phyloP scores from a whole-genome alignment of 176 grass and related monocot species.

The Saccharum spontaneum region DNA sequence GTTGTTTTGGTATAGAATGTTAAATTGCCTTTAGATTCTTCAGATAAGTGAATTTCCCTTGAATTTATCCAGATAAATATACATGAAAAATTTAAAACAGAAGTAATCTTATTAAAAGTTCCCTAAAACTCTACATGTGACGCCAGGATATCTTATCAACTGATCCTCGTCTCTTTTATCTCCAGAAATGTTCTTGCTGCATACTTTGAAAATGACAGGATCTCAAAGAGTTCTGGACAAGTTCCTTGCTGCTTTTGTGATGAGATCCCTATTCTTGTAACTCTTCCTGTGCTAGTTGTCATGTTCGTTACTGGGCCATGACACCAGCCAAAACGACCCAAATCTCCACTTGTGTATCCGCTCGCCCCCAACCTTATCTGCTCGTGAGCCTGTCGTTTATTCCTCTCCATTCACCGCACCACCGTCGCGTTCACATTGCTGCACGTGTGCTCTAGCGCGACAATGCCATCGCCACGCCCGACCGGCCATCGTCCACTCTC shows the following conservation, averaged over 20 bases:
- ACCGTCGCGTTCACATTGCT: too few species aligned
- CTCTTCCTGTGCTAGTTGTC: slow-evolving; percentile 10
- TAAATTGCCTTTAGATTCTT: neutral
- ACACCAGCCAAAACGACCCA: too few species aligned
- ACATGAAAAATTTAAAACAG: neutral
- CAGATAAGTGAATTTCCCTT: neutral
- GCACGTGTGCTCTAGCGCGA: too few species aligned
- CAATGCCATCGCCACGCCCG: too few species aligned
- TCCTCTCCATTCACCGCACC: too few species aligned
- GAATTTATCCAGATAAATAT: neutral
- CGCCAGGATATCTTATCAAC: neutral
- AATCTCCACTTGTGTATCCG: too few species aligned
- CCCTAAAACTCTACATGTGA: neutral
- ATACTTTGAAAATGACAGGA: slow-evolving; percentile 36
- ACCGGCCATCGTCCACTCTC: too few species aligned
- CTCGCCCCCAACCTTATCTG: too few species aligned
- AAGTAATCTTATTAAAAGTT: neutral
- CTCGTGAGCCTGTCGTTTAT: too few species aligned
- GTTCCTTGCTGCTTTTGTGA: slow-evolving; percentile 5
- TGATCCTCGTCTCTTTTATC: slow-evolving; percentile 25
- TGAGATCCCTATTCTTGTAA: slow-evolving; percentile 22
- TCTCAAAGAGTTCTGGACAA: slow-evolving; percentile 13
- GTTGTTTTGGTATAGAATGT: neutral
- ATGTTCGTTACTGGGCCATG: neutral
- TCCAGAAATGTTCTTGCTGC: slow-evolving; percentile 54